A percentile compares a stretch with the other conserved stretches of the same genome.
These are phyloP conservation scores for Aureobasidium sp. DNA, from an alignment of 2,329 filamentous ascomycete species.

Conservation along the genomic window DNA sequence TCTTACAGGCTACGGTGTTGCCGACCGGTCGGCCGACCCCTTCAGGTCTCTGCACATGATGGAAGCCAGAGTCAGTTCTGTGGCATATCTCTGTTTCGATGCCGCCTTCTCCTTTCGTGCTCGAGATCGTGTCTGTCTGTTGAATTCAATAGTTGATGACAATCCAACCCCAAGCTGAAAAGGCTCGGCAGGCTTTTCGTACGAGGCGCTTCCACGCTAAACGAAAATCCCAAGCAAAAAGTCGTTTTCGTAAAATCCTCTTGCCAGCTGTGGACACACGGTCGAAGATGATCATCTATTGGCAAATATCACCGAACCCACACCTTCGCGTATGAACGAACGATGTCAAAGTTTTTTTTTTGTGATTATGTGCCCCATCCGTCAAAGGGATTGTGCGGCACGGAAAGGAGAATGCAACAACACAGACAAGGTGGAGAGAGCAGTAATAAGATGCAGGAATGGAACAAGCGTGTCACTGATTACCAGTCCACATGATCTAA, in stretches of 20 bases:
- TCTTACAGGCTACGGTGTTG: background rate
- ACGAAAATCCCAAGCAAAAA: background rate
- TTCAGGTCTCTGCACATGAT: background rate
- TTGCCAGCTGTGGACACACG: background rate
- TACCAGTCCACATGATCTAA: constrained; percentile 2
- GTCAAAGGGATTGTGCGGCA: background rate
- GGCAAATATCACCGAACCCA: background rate
- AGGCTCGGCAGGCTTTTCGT: background rate
- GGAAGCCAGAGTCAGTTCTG: background rate
- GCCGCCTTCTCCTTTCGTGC: background rate
- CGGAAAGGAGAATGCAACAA: background rate
- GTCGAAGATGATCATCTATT: background rate
- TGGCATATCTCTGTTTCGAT: background rate
- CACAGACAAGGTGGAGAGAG: constrained; percentile 6
- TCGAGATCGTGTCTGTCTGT: background rate
- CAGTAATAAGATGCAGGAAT: constrained; percentile 4
- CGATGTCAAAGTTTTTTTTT: background rate
- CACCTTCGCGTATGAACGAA: background rate
- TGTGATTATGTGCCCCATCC: background rate
- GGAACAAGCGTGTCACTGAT: background rate
- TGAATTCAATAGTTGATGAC: background rate
- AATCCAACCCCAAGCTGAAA: background rate
- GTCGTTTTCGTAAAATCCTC: constrained; percentile 1
- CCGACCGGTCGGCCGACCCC: background rate
- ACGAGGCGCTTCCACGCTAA: constrained; percentile 2